These are phyloP conservation scores for Geranium incanum DNA, from an alignment of 441 rosid genomes.

Conservation along the genomic window DNA sequence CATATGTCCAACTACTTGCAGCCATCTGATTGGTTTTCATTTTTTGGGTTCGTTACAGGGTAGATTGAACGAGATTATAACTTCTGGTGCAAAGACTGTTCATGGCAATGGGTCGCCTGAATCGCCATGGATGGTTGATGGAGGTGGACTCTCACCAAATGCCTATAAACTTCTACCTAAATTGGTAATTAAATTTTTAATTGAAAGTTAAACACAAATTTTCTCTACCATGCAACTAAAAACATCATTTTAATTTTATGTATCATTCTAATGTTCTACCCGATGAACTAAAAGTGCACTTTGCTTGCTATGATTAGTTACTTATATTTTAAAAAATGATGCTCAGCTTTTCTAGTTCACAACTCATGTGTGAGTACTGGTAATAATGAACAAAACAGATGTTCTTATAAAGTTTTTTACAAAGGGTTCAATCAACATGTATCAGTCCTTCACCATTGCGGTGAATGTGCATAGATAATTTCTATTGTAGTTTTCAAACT, in stretches of 20 bases:
- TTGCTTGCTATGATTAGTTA: not conserved
- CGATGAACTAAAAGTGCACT: not conserved
- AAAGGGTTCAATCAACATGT: not conserved
- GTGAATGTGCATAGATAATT: not conserved
- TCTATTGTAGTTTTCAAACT: not conserved
- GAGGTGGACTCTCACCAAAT: constrained; percentile 88
- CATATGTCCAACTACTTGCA: not conserved
- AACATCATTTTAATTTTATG: not conserved
- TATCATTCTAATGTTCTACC: not conserved
- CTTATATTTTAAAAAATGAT: not conserved
- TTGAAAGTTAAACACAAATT: not conserved
- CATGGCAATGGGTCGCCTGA: constrained; percentile 49
- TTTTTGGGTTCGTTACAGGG: constrained; percentile 43
- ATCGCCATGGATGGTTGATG: constrained; percentile 96
- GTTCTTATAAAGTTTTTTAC: not conserved
- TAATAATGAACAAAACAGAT: not conserved
- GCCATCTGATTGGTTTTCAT: not conserved
- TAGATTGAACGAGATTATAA: constrained; percentile 84
- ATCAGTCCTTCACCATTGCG: not conserved
- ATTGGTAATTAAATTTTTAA: constrained; percentile 41
- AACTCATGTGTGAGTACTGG: not conserved
- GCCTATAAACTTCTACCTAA: constrained; percentile 80
- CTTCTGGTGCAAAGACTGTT: constrained; percentile 43
- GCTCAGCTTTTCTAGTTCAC: not conserved
- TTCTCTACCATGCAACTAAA: not conserved